Conservation (phyloP, 2,329 filamentous ascomycete genomes). For the Metarhizium rileyi region DNA sequence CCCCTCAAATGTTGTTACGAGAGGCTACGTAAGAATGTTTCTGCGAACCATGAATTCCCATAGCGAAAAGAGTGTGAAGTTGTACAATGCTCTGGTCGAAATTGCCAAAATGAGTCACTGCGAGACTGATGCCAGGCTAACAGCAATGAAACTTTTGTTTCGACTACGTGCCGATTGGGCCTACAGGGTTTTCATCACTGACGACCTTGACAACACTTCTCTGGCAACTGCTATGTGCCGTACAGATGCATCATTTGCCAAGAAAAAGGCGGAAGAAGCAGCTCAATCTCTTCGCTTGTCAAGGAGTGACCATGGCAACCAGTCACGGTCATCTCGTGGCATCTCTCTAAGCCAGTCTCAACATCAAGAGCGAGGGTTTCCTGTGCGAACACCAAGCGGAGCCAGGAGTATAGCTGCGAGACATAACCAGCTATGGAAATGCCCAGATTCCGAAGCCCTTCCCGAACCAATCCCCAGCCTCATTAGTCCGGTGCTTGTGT, state of each 20-base stretch:
- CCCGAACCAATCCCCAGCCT: conserved; percentile 35
- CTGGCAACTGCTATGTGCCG: conserved; percentile 65
- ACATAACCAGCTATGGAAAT: conserved; percentile 47
- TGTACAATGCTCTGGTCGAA: conserved; percentile 54
- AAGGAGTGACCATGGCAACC: conserved; percentile 32
- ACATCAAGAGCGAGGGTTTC: conserved; percentile 30
- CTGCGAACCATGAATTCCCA: conserved; percentile 60
- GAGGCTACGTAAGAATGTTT: conserved; percentile 67
- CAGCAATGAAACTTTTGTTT: conserved; percentile 70
- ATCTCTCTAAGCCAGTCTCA: conserved; percentile 42
- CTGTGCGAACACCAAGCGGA: conserved; percentile 33
- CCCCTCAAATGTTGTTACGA: conserved; percentile 60
- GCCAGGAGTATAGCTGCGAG: conserved; percentile 19
- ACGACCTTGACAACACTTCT: conserved; percentile 60
- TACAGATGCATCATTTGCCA: conserved; percentile 42
- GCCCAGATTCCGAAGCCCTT: conserved; percentile 46
- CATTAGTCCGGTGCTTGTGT: conserved; percentile 43
- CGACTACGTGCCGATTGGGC: conserved; percentile 75
- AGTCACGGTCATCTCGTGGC: conserved; percentile 35
- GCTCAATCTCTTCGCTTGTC: conserved; percentile 33
- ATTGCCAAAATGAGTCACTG: conserved; percentile 51
- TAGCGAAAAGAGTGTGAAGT: conserved; percentile 50
- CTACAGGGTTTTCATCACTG: conserved; percentile 62
- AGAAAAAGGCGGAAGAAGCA: conserved; percentile 43
- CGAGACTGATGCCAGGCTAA: conserved; percentile 60